phyloP scores from a whole-genome alignment of 495 filamentous ascomycete species.

The Aspergillus campestris region DNA sequence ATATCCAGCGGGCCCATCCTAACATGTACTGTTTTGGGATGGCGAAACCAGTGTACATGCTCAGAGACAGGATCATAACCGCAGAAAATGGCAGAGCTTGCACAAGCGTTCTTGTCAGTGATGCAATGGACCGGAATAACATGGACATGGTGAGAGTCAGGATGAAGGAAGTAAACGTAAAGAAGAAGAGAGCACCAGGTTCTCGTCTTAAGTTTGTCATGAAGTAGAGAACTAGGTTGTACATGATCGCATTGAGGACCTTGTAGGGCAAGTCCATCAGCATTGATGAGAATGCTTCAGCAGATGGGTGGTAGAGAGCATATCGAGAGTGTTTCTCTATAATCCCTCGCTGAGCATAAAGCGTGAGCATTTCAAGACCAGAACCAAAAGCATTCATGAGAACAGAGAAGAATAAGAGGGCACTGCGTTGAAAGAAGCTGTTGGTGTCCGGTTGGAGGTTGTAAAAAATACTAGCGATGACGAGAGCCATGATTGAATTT shows the following conservation, averaged over 20 bases:
- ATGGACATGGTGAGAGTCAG: conserved; percentile 44
- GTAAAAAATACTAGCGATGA: conserved; percentile 76
- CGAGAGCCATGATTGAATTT: conserved; percentile 62
- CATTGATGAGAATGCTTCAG: conserved; percentile 46
- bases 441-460: conserved; percentile 51
- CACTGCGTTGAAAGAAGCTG: conserved; percentile 66
- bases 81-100: conserved; percentile 28
- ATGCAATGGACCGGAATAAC: conserved; percentile 29
- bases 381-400: conserved; percentile 74
- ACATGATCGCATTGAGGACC: conserved; percentile 31
- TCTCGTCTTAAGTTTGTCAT: conserved; percentile 37
- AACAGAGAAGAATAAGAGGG: conserved; percentile 76
- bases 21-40: conserved; percentile 25
- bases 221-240: conserved; percentile 47
- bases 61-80: conserved; percentile 23
- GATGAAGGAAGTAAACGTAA: conserved; percentile 39
- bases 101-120: conserved; percentile 20
- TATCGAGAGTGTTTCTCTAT: conserved; percentile 53
- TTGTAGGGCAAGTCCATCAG: conserved; percentile 49
- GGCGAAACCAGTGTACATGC: conserved; percentile 28
- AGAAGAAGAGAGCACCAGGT: conserved; percentile 41
- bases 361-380: conserved; percentile 54
- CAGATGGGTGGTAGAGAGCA: conserved; percentile 50
- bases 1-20: conserved; percentile 31
- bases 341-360: conserved; percentile 48